These are phyloP conservation scores for Ophiostoma populinum DNA, from an alignment of 2,329 filamentous ascomycete genomes.

Conservation along the genomic window DNA sequence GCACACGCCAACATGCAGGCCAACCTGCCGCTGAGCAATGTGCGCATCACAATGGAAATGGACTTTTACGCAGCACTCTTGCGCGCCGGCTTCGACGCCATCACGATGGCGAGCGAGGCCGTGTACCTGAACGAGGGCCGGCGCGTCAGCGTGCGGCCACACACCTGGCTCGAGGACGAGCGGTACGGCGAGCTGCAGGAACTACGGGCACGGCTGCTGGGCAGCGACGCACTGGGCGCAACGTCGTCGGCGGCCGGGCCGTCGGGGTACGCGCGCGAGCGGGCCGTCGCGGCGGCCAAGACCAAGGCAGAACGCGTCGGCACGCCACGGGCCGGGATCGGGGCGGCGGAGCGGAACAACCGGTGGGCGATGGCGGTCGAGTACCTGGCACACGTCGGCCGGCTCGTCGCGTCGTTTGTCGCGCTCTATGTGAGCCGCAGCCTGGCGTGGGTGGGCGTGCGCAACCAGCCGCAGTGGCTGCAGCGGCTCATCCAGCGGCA, in stretches of 20 bases:
- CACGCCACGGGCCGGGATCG: constrained; percentile 46
- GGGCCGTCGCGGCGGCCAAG: constrained; percentile 43
- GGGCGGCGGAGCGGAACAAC: constrained; percentile 59
- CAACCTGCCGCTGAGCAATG: constrained; percentile 65
- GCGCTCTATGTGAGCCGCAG: constrained; percentile 35
- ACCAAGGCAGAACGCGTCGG: constrained; percentile 25
- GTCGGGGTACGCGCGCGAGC: constrained; percentile 52
- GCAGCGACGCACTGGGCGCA: constrained; percentile 29
- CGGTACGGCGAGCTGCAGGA: constrained; percentile 60
- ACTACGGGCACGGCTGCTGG: constrained; percentile 32
- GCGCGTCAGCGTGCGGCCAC: constrained; percentile 51
- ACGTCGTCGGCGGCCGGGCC: constrained; percentile 35
- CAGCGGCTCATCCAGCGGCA: constrained; percentile 29
- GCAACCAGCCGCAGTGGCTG: constrained; percentile 46
- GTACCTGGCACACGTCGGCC: constrained; percentile 59
- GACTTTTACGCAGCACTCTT: constrained; percentile 90
- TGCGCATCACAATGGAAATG: constrained; percentile 70
- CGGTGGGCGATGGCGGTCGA: constrained; percentile 62
- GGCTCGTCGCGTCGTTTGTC: constrained; percentile 41
- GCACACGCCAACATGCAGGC: constrained; percentile 87
- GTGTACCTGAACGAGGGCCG: constrained; percentile 86
- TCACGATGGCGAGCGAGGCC: constrained; percentile 87
- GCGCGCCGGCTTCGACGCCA: constrained; percentile 68
- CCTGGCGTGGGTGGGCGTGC: constrained; percentile 42
- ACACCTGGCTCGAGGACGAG: constrained; percentile 88